These are phyloP conservation scores for Aspergillus pseudonomiae DNA, from an alignment of 2,329 filamentous ascomycete genomes.

Conservation along the genomic window DNA sequence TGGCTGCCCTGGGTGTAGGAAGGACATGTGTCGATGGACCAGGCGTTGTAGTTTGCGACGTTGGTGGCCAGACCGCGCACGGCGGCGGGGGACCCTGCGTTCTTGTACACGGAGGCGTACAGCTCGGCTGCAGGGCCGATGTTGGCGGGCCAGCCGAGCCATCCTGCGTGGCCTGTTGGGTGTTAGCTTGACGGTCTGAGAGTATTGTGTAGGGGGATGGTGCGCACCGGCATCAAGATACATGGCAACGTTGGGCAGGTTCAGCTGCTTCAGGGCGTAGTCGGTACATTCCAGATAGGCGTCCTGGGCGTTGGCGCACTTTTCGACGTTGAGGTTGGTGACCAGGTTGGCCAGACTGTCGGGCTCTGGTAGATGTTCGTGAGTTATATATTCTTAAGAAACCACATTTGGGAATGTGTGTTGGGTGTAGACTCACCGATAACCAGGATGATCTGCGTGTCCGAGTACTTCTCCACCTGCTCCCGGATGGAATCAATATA, in stretches of 20 bases:
- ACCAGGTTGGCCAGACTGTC: slow-evolving; percentile 66
- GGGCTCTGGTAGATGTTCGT: slow-evolving; percentile 55
- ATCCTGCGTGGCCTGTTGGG: slow-evolving; percentile 57
- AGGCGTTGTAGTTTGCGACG: slow-evolving; percentile 63
- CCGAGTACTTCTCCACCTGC: slow-evolving; percentile 57
- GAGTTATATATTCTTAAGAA: accelerated
- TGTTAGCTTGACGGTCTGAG: not conserved
- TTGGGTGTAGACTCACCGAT: slow-evolving; percentile 45
- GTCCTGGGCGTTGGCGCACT: slow-evolving; percentile 57
- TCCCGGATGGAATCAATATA: slow-evolving; percentile 60
- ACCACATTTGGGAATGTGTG: not conserved
- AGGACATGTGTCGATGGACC: slow-evolving; percentile 49
- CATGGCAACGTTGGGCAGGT: slow-evolving; percentile 64
- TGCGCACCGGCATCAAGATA: slow-evolving; percentile 61
- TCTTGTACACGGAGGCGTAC: slow-evolving; percentile 52
- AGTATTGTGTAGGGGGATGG: not conserved
- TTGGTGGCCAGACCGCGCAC: slow-evolving; percentile 61
- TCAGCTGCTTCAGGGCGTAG: slow-evolving; percentile 60
- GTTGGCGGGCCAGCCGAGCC: slow-evolving; percentile 67
- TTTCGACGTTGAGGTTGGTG: slow-evolving; percentile 59
- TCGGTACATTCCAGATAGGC: slow-evolving; percentile 60
- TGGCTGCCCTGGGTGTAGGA: slow-evolving; percentile 49
- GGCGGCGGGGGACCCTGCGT: slow-evolving; percentile 49
- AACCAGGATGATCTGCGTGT: slow-evolving; percentile 54
- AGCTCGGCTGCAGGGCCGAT: slow-evolving; percentile 54